Evolutionary conservation across 805 yeast genomes (phyloP).

Genomic region (Pichia scutulata): DNA sequence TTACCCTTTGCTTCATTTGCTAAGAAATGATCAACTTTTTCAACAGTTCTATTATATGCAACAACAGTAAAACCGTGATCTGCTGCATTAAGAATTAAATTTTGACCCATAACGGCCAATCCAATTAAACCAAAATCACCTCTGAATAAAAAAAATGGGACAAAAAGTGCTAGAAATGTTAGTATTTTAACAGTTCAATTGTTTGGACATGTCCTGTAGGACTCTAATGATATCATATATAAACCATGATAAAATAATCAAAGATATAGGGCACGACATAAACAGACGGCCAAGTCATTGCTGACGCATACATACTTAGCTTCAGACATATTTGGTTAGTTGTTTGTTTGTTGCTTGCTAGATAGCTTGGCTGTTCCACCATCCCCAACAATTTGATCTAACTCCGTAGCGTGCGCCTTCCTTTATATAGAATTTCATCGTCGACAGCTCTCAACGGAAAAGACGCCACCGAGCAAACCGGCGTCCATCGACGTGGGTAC

Average conservation of each 20-base stretch:
- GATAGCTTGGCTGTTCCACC: neutral
- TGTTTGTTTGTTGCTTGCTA: neutral
- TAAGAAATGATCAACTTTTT: constrained; percentile 91
- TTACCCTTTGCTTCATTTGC: constrained; percentile 96
- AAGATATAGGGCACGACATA: neutral
- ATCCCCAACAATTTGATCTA: neutral
- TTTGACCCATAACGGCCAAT: constrained; percentile 99
- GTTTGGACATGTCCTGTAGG: neutral
- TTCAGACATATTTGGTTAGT: constrained; percentile 5
- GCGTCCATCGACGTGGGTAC: neutral
- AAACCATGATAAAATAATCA: neutral
- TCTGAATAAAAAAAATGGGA: constrained; percentile 26
- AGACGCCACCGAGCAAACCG: neutral
- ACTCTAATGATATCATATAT: neutral
- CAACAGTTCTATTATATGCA: constrained; percentile 95
- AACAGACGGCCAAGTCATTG: too few species aligned
- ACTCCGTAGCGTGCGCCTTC: neutral
- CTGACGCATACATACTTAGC: neutral
- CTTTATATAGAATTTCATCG: neutral
- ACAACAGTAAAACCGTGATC: constrained; percentile 98
- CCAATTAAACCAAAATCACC: constrained; percentile 99
- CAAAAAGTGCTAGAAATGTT: neutral
- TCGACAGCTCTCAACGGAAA: neutral
- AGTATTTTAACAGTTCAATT: neutral
- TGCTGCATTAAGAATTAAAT: constrained; percentile 94